Base-by-base conservation (phyloP, 1,139 yeast genomes). In the Pichia sp. region DNA sequence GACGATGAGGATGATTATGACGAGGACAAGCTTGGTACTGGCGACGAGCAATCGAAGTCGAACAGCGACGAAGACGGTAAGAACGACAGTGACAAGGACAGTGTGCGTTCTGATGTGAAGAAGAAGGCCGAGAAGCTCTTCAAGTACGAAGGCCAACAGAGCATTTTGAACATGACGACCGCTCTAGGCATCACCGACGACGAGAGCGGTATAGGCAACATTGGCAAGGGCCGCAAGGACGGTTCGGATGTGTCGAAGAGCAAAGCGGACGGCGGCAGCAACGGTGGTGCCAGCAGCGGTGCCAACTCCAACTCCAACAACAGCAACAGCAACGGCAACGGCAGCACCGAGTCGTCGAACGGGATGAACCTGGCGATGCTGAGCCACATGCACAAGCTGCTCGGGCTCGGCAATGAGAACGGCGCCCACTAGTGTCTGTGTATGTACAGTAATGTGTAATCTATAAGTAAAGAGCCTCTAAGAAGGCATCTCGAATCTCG, bases 81-180 rank as follows among this genome's bases (percentile, higher is more conserved):
- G 19, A 24, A 18, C 5, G 30, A 27, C 8, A 30, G 20, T 12
- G 22, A 8, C 31, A 6, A 12, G 14, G 10, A n/a, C n/a, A n/a
- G n/a, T n/a, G n/a, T n/a, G n/a, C n/a, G n/a, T n/a, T n/a, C 22
- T 12, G 38, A 18, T 8, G 10, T 38, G 2, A 41, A 42, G 15
- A 27, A 37, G 15, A 45, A 35, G 14, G 48, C 40, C 2, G 38
- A 45, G 20, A 33, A 45, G 18, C 28, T 48, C 12, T 48, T 48
- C 18, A 30, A 42, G 15, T 42, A 27, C 31, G 47, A 45, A 24
- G 47, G 45, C 2, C 46, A 45, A 15, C 40, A 42, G 33, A 39
- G 47, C 21, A 20, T 45, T n/a, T 24, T 48, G 19, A 34, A 35
- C n/a, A 48, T 45, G 51, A 40, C 51, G 7, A 45, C 42, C 4